phyloP scores from a whole-genome alignment of 768 basidiomycete species.

The Glaciozyma antarctica region DNA sequence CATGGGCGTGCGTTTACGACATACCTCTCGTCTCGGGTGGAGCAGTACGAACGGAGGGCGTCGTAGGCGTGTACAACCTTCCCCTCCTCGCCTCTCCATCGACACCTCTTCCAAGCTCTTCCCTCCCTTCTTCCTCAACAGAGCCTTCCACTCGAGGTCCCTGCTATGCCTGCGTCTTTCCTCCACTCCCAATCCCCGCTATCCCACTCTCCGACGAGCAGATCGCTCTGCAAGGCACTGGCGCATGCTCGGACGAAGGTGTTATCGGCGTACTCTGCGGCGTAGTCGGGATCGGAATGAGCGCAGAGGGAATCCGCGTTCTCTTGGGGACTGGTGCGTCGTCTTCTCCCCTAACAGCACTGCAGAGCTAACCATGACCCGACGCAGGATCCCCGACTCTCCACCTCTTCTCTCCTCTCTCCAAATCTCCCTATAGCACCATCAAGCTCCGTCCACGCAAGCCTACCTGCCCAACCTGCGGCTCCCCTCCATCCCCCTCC shows the following conservation, averaged over 20 bases:
- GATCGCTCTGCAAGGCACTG: constrained; percentile 21
- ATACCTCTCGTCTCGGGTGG: constrained; percentile 87
- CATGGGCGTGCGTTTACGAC: constrained; percentile 62
- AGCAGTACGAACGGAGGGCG: constrained; percentile 50
- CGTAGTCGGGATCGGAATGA: constrained; percentile 48
- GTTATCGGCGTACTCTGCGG: constrained; percentile 56
- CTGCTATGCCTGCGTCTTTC: constrained; percentile 91
- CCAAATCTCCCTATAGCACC: constrained; percentile 61
- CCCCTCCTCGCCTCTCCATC: constrained; percentile 17
- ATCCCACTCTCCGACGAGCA: constrained; percentile 21
- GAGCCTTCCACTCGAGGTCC: constrained; percentile 50
- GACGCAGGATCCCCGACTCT: constrained; percentile 56
- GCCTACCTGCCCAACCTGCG: constrained; percentile 66
- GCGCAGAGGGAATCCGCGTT: constrained; percentile 16
- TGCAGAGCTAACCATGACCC: neutral
- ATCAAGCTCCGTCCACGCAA: constrained; percentile 70
- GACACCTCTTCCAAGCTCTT: neutral
- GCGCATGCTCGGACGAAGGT: constrained; percentile 32
- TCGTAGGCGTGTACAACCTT: constrained; percentile 39
- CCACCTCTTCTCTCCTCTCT: constrained; percentile 64
- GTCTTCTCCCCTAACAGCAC: neutral
- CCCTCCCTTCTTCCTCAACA: constrained; percentile 41
- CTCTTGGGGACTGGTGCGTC: constrained; percentile 30
- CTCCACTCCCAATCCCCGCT: constrained; percentile 59
- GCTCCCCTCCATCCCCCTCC: constrained; percentile 32